Base-by-base conservation (phyloP, 306 rosid genomes). In the Trichosanthes truncata region DNA sequence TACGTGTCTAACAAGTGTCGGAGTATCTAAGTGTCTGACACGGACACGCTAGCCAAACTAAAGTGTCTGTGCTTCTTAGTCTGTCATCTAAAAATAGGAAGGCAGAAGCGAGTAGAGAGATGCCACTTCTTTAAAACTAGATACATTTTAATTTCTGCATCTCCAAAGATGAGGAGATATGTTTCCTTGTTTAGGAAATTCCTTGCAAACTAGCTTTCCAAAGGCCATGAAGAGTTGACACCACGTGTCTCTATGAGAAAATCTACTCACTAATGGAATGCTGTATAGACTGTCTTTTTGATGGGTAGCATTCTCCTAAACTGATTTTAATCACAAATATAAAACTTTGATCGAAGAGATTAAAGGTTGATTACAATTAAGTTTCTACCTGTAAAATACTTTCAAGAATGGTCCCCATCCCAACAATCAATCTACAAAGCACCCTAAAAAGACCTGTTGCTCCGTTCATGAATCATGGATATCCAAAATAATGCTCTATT, bases 141-240 rank as follows among this genome's bases (percentile, higher is more conserved):
- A 15, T 65, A 65, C 14, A 15, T 65, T 14, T 21, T 33, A 18
- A 38, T 65, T 65, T 65, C 15, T 65, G 26, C 25, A 65, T 65
- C 46, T 65, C 46, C 6, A 65, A 63, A 63, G 23, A 65, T 36
- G 25, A 35, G 69, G 73, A 65, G 26, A 65, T 36, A 35, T 35
- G 73, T 65, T 35, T 65, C 45, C 46, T 33, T 33, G 14, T 65
- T 0, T 35, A 8, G 48, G 73, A 65, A 18, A 35, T 18, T 33
- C 14, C 21, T 65, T 65, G 25, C 46, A 65, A 36, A 65, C 14
- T 3, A 17, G 14, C 11, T 65, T 36, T 65, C 26, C 26, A 18
- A 31, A 33, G 72, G 72, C 43, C 38, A 36, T 65, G 73, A 63
- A 65, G 26, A 65, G 73, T 65, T 65, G 73, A 15, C 73, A 65